A percentile compares a stretch with the other conserved stretches of the same genome.
Evolutionary conservation across 2,329 filamentous ascomycete genomes (phyloP).

Genomic region (Fusarium euwallaceae): DNA sequence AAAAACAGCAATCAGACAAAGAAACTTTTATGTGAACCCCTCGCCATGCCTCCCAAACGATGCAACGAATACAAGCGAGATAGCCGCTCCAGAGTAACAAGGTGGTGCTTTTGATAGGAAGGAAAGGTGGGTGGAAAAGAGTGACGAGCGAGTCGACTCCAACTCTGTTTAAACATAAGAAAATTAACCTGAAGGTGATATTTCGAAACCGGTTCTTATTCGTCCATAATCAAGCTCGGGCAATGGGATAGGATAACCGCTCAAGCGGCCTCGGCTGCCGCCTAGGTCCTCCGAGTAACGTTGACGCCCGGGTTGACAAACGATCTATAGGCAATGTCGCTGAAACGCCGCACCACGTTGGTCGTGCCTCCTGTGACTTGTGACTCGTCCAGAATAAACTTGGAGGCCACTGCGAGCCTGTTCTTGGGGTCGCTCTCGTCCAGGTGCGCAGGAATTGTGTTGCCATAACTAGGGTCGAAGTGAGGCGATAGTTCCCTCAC

Average conservation of each 20-base stretch:
- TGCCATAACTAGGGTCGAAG: constrained; percentile 70
- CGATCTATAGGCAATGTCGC: constrained; percentile 74
- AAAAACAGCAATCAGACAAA: constrained; percentile 20
- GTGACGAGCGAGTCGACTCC: constrained; percentile 15
- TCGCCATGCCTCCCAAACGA: constrained; percentile 54
- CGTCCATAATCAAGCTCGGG: background rate
- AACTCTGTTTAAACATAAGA: constrained; percentile 37
- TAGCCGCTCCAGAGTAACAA: constrained; percentile 31
- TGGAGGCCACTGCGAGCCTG: constrained; percentile 76
- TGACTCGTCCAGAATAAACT: constrained; percentile 76
- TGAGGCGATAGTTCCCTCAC: constrained; percentile 80
- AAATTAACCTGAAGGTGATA: constrained; percentile 19
- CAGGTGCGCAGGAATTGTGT: constrained; percentile 68
- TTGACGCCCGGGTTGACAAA: constrained; percentile 68
- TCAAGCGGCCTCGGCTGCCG: background rate
- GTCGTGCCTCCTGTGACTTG: constrained; percentile 76
- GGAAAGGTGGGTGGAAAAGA: constrained; percentile 24
- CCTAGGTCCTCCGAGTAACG: constrained; percentile 50
- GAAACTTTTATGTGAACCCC: constrained; percentile 47
- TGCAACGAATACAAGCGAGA: constrained; percentile 38
- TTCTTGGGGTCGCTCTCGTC: constrained; percentile 77
- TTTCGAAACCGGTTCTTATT: background rate
- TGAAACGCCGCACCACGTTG: constrained; percentile 78
- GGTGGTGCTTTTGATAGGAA: constrained; percentile 38
- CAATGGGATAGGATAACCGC: background rate